These are phyloP conservation scores for Didymella exigua DNA, from an alignment of 2,329 filamentous ascomycete genomes.

Conservation along the genomic window DNA sequence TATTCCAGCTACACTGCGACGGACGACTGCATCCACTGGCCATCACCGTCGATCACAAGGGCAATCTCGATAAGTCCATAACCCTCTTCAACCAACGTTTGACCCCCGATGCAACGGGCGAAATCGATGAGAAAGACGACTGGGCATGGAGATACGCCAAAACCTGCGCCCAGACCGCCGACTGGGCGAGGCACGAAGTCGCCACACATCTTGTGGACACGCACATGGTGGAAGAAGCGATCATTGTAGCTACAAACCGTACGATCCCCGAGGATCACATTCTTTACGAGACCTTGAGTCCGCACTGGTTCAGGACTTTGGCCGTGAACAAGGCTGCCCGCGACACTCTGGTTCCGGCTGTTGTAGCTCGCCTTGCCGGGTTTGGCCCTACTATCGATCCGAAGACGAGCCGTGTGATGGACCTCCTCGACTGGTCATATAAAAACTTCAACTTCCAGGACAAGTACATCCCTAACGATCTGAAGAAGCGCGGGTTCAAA, in stretches of 20 bases:
- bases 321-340: slow-evolving; percentile 14
- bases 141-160: slow-evolving; percentile 18
- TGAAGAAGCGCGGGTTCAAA: slow-evolving; percentile 12
- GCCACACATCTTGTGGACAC: slow-evolving; percentile 16
- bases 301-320: slow-evolving; percentile 17
- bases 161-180: slow-evolving; percentile 15
- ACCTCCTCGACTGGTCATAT: slow-evolving; percentile 8
- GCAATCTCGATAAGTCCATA: slow-evolving; percentile 8
- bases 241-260: slow-evolving; percentile 17
- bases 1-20: slow-evolving; percentile 14
- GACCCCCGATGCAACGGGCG: neutral
- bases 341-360: slow-evolving; percentile 2
- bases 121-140: slow-evolving; percentile 8
- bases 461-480: slow-evolving; percentile 14
- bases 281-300: slow-evolving; percentile 10
- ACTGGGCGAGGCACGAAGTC: slow-evolving; percentile 16
- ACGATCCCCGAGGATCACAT: slow-evolving; percentile 15
- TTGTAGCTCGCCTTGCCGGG: slow-evolving; percentile 10
- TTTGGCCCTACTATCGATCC: slow-evolving; percentile 10
- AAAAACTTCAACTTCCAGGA: slow-evolving; percentile 14
- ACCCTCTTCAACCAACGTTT: slow-evolving; percentile 13
- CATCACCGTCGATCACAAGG: slow-evolving; percentile 16
- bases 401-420: slow-evolving; percentile 6
- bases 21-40: slow-evolving; percentile 13
- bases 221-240: slow-evolving; percentile 16